Percentiles rank a stretch among this genome's conserved stretches.
These are phyloP conservation scores for Xylaria sp. DNA, from an alignment of 2,329 filamentous ascomycete species.

Conservation along the genomic window DNA sequence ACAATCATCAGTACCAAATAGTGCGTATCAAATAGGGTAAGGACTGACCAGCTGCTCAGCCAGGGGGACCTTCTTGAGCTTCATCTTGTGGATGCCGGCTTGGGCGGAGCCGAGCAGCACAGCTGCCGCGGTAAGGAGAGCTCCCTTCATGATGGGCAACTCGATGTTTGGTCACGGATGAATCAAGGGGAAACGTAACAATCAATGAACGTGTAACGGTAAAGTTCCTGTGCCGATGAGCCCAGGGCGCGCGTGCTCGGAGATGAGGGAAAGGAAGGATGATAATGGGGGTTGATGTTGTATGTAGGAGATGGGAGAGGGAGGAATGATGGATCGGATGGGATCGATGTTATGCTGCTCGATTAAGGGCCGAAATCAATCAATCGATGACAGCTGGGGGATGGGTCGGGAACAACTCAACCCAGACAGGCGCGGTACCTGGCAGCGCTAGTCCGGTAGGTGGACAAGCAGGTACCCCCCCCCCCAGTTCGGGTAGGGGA, in stretches of 20 bases:
- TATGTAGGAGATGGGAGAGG: conserved; percentile 6
- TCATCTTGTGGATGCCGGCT: conserved; percentile 91
- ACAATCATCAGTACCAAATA: conserved; percentile 24
- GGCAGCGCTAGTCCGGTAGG: too few species aligned
- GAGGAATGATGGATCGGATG: conserved; percentile 21
- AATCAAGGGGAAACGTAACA: conserved; percentile 11
- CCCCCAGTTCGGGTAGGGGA: too few species aligned
- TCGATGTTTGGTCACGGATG: conserved; percentile 16
- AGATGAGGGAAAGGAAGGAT: conserved; percentile 14
- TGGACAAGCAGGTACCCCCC: conserved; percentile 5
- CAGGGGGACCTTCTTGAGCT: conserved; percentile 94
- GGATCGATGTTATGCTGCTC: too few species aligned
- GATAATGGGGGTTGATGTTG: conserved; percentile 15
- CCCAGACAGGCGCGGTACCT: too few species aligned
- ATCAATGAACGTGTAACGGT: conserved; percentile 3
- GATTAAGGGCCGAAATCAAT: conserved; percentile 14
- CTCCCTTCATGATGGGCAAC: conserved; percentile 76
- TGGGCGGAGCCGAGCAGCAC: conserved; percentile 81
- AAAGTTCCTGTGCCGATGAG: conserved; percentile 1
- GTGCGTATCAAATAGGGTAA: background rate
- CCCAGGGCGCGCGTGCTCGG: conserved; percentile 2
- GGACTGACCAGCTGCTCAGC: conserved; percentile 84
- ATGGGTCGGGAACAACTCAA: conserved; percentile 11
- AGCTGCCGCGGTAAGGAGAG: conserved; percentile 75
- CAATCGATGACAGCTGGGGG: conserved; percentile 9